Percentiles rank a stretch among this genome's conserved stretches.
These are phyloP conservation scores for Dunaliella primolecta DNA, from an alignment of 139 green algal genomes.

Conservation along the genomic window DNA sequence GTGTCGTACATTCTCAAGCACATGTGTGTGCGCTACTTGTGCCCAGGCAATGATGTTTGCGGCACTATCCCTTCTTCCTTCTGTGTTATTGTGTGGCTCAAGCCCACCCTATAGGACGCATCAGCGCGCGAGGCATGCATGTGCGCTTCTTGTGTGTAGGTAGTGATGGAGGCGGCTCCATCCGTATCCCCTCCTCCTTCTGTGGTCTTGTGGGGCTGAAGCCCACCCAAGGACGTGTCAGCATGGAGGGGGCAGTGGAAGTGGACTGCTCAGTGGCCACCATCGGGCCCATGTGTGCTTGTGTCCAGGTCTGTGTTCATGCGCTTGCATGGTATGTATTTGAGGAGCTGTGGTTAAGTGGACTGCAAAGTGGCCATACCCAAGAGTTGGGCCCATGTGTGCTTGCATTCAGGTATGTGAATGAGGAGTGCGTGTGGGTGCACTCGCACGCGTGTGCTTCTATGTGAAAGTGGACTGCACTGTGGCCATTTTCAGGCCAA, in stretches of 20 bases:
- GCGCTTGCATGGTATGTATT: background rate
- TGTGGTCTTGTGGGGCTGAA: slow-evolving; percentile 83
- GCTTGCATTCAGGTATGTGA: slow-evolving; percentile 6
- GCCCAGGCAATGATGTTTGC: too few relatives aligned
- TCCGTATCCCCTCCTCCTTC: slow-evolving; percentile 75
- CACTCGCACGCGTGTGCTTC: too few relatives aligned
- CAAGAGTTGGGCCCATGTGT: background rate
- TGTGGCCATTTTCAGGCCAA: background rate
- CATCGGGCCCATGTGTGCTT: slow-evolving; percentile 47
- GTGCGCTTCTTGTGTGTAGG: background rate
- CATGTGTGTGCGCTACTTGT: too few relatives aligned
- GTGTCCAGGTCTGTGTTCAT: slow-evolving; percentile 26
- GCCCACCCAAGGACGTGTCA: slow-evolving; percentile 59
- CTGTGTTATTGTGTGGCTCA: too few relatives aligned
- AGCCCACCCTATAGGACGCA: too few relatives aligned
- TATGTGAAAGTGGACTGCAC: too few relatives aligned
- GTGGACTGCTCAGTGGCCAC: slow-evolving; percentile 38
- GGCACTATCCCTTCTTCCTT: too few relatives aligned
- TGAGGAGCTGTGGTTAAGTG: background rate
- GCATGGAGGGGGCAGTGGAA: slow-evolving; percentile 8
- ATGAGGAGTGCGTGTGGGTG: too few relatives aligned
- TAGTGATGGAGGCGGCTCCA: slow-evolving; percentile 74
- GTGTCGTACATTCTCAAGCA: too few relatives aligned
- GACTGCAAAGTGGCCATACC: background rate
- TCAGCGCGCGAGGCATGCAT: too few relatives aligned